Evolutionary conservation across 768 basidiomycete genomes (phyloP).

Genomic region (Tricholomella constricta): DNA sequence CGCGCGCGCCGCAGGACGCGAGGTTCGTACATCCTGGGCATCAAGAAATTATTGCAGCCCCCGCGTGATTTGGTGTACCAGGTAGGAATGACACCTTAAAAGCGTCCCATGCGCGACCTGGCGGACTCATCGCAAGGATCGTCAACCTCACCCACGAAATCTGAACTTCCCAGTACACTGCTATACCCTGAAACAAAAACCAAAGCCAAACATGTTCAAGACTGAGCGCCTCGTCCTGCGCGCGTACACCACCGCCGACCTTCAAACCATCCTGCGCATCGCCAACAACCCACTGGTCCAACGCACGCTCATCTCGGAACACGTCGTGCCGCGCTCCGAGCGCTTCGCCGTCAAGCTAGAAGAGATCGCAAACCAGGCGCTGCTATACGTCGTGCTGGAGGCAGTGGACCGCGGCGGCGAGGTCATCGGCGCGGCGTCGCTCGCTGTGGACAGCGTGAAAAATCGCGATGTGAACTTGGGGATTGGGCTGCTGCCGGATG

Average conservation of each 20-base stretch:
- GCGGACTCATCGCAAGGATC: too few species aligned
- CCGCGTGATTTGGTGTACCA: neutral
- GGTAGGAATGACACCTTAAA: too few species aligned
- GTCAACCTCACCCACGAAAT: neutral
- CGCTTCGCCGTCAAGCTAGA: constrained; percentile 6
- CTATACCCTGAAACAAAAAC: too few species aligned
- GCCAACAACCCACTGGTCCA: constrained; percentile 23
- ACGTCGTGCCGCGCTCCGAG: constrained; percentile 19
- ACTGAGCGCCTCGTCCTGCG: constrained; percentile 26
- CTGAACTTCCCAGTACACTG: too few species aligned
- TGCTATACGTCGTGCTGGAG: constrained; percentile 22
- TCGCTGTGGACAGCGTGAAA: constrained; percentile 19
- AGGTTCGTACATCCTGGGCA: too few species aligned
- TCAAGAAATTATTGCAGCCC: neutral
- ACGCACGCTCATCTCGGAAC: constrained; percentile 19
- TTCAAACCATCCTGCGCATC: constrained; percentile 19
- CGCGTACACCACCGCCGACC: constrained; percentile 20
- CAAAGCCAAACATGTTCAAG: constrained; percentile 22
- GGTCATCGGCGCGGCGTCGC: constrained; percentile 20
- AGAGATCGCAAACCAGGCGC: constrained; percentile 18
- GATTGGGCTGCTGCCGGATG: constrained; percentile 23
- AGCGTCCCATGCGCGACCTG: too few species aligned
- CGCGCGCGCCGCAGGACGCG: too few species aligned
- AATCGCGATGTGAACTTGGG: constrained; percentile 27
- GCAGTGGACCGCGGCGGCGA: constrained; percentile 19